Conservation (phyloP, 169 alveolate species). For the Cryptosporidium andersoni region DNA sequence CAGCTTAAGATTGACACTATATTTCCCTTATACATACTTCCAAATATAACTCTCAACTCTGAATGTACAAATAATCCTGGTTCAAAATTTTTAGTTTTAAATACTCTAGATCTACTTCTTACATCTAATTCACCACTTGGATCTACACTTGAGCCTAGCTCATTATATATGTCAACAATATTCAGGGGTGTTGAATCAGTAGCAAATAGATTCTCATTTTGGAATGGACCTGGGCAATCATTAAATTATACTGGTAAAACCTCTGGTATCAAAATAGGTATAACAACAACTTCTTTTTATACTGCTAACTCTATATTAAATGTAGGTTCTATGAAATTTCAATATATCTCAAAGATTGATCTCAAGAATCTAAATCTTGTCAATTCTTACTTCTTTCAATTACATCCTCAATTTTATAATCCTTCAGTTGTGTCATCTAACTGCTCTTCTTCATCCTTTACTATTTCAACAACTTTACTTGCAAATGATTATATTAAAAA, state of each 20-base stretch:
- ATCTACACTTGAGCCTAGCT: constrained; percentile 42
- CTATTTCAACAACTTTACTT: constrained; percentile 29
- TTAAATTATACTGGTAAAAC: constrained; percentile 26
- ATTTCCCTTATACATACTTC: constrained; percentile 20
- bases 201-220: constrained; percentile 57
- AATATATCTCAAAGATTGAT: constrained; percentile 52
- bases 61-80: constrained; percentile 65
- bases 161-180: constrained; percentile 9
- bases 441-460: constrained; percentile 36
- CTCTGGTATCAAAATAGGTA: constrained; percentile 12
- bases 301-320: constrained; percentile 40
- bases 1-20: constrained; percentile 33
- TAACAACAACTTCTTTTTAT: constrained; percentile 25
- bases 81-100: constrained; percentile 33
- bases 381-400: constrained; percentile 27
- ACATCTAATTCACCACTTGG: constrained; percentile 28
- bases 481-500: constrained; percentile 1
- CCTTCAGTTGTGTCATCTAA: constrained; percentile 34
- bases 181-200: constrained; percentile 67
- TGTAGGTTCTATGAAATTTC: constrained; percentile 20
- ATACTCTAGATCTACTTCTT: constrained; percentile 39
- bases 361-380: constrained; percentile 37
- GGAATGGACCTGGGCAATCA: constrained; percentile 39
- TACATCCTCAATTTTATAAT: constrained; percentile 25
- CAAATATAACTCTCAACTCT: constrained; percentile 53